Conservation (phyloP, 2,329 filamentous ascomycete genomes). For the Trichophaea hybrida region DNA sequence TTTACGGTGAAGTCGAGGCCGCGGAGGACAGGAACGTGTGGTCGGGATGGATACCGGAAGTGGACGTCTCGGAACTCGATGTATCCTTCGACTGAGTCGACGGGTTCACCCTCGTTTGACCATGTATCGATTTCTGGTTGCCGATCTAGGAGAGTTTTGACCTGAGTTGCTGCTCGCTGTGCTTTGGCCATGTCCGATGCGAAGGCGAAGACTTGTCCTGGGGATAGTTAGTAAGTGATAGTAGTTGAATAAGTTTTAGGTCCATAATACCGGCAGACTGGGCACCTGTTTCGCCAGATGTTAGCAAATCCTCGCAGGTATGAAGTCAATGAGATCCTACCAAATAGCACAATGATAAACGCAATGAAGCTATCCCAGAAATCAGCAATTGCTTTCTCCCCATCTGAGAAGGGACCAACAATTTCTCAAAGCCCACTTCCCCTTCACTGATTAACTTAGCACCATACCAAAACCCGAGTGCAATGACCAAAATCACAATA, state of each 20-base stretch:
- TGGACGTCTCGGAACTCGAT: slow-evolving; percentile 29
- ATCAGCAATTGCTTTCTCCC: too few relatives aligned
- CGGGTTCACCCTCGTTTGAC: background rate
- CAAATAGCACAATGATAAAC: slow-evolving; percentile 53
- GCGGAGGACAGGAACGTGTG: slow-evolving; percentile 36
- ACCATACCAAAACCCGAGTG: slow-evolving; percentile 53
- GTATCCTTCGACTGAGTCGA: background rate
- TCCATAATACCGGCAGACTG: slow-evolving; percentile 15
- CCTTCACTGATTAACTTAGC: slow-evolving; percentile 42
- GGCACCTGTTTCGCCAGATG: slow-evolving; percentile 25
- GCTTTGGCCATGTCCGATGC: background rate
- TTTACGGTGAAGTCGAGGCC: slow-evolving; percentile 31
- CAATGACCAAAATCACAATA: slow-evolving; percentile 47
- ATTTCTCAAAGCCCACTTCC: slow-evolving; percentile 36
- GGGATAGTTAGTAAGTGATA: background rate
- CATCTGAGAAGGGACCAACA: slow-evolving; percentile 23
- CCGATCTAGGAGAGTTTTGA: background rate
- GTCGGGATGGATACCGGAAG: slow-evolving; percentile 29
- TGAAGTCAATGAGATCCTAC: too few relatives aligned
- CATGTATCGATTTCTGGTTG: background rate
- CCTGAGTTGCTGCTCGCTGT: background rate
- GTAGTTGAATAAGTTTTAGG: slow-evolving; percentile 20
- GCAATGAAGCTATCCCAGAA: slow-evolving; percentile 34
- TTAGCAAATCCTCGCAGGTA: slow-evolving; percentile 49
- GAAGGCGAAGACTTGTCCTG: background rate